These are phyloP conservation scores for Talaromyces proteolyticus DNA, from an alignment of 495 filamentous ascomycete species.

Conservation along the genomic window DNA sequence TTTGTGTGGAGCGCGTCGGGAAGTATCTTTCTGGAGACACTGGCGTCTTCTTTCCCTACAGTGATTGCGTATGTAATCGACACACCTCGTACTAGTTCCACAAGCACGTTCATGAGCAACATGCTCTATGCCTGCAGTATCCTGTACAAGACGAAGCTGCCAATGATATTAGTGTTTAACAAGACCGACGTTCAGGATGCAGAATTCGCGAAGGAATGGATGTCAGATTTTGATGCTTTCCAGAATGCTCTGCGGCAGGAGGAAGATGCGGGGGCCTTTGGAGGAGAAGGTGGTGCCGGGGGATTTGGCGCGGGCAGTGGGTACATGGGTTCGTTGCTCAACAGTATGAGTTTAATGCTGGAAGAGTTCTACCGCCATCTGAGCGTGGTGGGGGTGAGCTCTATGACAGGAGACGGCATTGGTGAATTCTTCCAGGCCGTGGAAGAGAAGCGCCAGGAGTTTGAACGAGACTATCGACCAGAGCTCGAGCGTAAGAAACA, in stretches of 20 bases:
- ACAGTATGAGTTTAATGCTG: conserved; percentile 95
- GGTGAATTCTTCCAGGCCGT: conserved; percentile 92
- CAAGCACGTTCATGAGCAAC: conserved; percentile 97
- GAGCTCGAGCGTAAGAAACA: conserved; percentile 76
- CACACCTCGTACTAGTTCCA: conserved; percentile 86
- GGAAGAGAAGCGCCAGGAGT: conserved; percentile 79
- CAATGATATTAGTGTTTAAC: conserved; percentile 98
- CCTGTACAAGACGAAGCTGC: conserved; percentile 94
- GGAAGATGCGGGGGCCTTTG: conserved; percentile 72
- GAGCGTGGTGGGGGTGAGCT: conserved; percentile 85
- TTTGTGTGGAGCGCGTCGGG: conserved; percentile 97
- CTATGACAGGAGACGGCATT: conserved; percentile 87
- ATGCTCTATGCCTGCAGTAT: conserved; percentile 99
- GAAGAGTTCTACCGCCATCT: conserved; percentile 97
- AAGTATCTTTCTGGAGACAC: conserved; percentile 84
- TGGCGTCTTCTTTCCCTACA: conserved; percentile 90
- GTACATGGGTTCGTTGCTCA: conserved; percentile 94
- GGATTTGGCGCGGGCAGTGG: conserved; percentile 69
- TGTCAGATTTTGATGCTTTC: conserved; percentile 97
- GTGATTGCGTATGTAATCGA: conserved; percentile 97
- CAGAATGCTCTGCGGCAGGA: conserved; percentile 77
- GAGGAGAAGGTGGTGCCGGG: conserved; percentile 58
- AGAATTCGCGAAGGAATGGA: conserved; percentile 94
- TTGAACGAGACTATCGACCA: conserved; percentile 84
- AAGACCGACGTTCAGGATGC: conserved; percentile 95